These are phyloP conservation scores for Fusarium continuum DNA, from an alignment of 2,329 filamentous ascomycete species.

Conservation along the genomic window DNA sequence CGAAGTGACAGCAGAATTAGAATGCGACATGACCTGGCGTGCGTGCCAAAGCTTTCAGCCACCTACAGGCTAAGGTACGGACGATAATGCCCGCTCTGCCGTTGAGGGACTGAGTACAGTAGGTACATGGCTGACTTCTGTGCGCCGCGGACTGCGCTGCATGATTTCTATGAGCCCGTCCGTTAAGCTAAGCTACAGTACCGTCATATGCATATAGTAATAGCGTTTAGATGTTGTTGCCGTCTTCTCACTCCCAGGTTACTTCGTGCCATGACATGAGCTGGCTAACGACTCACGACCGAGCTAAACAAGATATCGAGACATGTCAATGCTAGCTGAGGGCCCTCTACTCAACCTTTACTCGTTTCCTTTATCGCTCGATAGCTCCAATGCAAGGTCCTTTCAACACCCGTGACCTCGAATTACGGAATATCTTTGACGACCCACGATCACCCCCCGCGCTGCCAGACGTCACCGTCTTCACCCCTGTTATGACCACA, in stretches of 20 bases:
- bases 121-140: conserved; percentile 19
- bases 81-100: conserved; percentile 7
- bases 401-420: conserved; percentile 35
- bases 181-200: neutral
- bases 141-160: conserved; percentile 17
- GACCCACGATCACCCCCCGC: conserved; percentile 26
- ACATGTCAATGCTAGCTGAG: conserved; percentile 19
- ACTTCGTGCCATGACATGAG: neutral
- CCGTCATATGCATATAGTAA: conserved; percentile 18
- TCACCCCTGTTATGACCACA: conserved; percentile 17
- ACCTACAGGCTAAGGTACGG: too few relatives aligned
- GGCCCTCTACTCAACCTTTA: conserved; percentile 9
- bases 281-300: neutral
- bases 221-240: conserved; percentile 15
- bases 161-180: conserved; percentile 5
- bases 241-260: conserved; percentile 13
- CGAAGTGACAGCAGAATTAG: conserved; percentile 13
- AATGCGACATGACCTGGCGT: conserved; percentile 9
- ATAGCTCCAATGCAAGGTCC: conserved; percentile 14
- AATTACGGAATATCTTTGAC: conserved; percentile 11
- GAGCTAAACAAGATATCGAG: neutral
- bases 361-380: conserved; percentile 8
- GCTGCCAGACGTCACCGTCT: conserved; percentile 39
- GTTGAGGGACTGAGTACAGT: neutral
- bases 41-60: conserved; percentile 35